These are phyloP conservation scores for Xerocomellus amylosporus DNA, from an alignment of 768 basidiomycete species.

Conservation along the genomic window DNA sequence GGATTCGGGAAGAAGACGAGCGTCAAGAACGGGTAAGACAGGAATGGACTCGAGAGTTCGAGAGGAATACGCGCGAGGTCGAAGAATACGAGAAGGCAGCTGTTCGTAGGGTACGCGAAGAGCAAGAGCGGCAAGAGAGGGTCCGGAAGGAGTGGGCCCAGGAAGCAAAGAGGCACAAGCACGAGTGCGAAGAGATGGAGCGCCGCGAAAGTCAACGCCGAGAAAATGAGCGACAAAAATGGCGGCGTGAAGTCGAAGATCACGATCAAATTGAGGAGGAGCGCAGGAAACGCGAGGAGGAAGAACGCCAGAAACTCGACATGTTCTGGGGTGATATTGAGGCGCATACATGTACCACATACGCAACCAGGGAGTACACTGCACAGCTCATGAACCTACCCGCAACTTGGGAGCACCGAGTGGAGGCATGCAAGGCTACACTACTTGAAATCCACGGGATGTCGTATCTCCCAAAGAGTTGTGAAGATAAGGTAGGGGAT, in stretches of 20 bases:
- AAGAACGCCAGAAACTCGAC: slow-evolving; percentile 27
- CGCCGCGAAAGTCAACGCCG: slow-evolving; percentile 6
- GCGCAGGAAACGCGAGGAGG: slow-evolving; percentile 17
- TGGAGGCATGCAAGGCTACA: slow-evolving; percentile 28
- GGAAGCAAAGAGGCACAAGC: slow-evolving; percentile 2
- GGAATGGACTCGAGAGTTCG: slow-evolving; percentile 4
- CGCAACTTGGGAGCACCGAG: slow-evolving; percentile 14
- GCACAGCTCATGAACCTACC: slow-evolving; percentile 31
- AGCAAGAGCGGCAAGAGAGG: slow-evolving; percentile 1
- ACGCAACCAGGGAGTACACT: slow-evolving; percentile 28
- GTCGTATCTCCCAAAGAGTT: slow-evolving; percentile 15
- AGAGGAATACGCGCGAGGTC: not conserved
- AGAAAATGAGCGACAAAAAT: slow-evolving; percentile 9
- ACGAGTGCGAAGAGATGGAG: slow-evolving; percentile 11
- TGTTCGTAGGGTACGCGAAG: not conserved
- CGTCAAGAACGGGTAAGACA: slow-evolving; percentile 6
- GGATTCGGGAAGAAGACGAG: slow-evolving; percentile 2
- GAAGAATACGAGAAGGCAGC: slow-evolving; percentile 3
- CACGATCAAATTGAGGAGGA: slow-evolving; percentile 14
- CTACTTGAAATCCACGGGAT: slow-evolving; percentile 24
- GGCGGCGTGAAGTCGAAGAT: slow-evolving; percentile 22
- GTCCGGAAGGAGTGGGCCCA: slow-evolving; percentile 4
- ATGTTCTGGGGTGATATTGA: slow-evolving; percentile 24
- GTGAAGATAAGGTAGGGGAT: slow-evolving; percentile 21
- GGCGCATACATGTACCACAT: slow-evolving; percentile 23